phyloP scores from a whole-genome alignment of 192 early-diverging fungal species.

The Phycomyces blakesleeanus region DNA sequence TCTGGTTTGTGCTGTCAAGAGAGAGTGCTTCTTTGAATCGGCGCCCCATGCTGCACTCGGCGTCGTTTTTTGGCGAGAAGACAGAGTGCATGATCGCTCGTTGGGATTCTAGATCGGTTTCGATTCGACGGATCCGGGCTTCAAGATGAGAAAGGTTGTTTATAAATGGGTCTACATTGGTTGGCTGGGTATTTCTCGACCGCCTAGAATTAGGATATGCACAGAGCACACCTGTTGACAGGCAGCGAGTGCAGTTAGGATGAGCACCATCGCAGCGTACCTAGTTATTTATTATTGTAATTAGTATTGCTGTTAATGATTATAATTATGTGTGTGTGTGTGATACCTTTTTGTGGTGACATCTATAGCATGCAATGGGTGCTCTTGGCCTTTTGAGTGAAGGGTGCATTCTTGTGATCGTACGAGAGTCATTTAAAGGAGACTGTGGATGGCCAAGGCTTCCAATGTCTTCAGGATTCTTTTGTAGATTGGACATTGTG shows the following conservation, averaged over 20 bases:
- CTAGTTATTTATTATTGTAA: slow-evolving; percentile 4
- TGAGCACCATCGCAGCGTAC: slow-evolving; percentile 34
- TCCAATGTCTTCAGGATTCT: slow-evolving; percentile 3
- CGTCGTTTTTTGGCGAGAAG: neutral
- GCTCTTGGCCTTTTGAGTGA: slow-evolving; percentile 35
- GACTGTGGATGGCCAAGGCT: neutral
- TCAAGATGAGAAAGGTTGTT: slow-evolving; percentile 32
- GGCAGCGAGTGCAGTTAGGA: slow-evolving; percentile 31
- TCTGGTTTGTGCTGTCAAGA: slow-evolving; percentile 1
- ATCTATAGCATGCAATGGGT: slow-evolving; percentile 34
- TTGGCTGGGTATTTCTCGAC: slow-evolving; percentile 34
- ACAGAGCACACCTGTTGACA: slow-evolving; percentile 25
- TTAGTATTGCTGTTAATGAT: neutral
- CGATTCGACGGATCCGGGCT: slow-evolving; percentile 27
- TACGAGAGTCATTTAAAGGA: neutral
- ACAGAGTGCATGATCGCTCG: slow-evolving; percentile 16
- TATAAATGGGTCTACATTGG: slow-evolving; percentile 34
- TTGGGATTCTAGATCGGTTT: slow-evolving; percentile 24
- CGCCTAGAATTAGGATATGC: slow-evolving; percentile 36
- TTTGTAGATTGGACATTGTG: slow-evolving; percentile 4
- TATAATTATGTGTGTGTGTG: neutral
- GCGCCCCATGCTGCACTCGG: neutral
- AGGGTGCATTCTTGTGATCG: slow-evolving; percentile 24
- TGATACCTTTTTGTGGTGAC: slow-evolving; percentile 36
- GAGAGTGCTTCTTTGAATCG: neutral